phyloP scores from a whole-genome alignment of 108 stramenopile species.

The Mayamaea pseudoterrestris region DNA sequence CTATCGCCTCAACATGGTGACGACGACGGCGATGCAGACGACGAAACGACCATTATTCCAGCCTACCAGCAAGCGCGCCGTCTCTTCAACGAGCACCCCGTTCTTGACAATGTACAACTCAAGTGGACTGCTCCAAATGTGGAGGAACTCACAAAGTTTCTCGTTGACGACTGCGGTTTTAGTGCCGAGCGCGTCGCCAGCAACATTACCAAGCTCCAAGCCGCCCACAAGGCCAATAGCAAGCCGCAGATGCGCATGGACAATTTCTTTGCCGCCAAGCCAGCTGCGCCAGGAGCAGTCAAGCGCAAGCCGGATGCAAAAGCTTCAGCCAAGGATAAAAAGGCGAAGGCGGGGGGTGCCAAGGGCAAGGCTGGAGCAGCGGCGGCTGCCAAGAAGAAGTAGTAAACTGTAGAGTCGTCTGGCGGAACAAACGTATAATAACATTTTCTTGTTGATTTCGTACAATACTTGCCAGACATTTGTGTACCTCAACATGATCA shows the following conservation, averaged over 20 bases:
- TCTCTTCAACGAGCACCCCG: constrained; percentile 84
- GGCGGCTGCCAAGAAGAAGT: background rate
- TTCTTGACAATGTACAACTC: constrained; percentile 48
- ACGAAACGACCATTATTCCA: constrained; percentile 37
- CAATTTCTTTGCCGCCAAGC: constrained; percentile 53
- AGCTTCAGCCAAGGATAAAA: background rate
- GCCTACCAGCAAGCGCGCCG: constrained; percentile 72
- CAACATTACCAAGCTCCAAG: constrained; percentile 81
- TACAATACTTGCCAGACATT: no score
- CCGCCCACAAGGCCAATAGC: constrained; percentile 54
- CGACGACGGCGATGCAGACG: constrained; percentile 13
- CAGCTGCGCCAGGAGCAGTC: constrained; percentile 22
- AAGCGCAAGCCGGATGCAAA: constrained; percentile 31
- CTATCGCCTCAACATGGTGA: constrained; percentile 29
- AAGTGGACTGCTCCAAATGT: constrained; percentile 77
- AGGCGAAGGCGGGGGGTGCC: no score
- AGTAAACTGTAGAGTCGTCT: no score
- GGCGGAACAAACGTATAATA: no score
- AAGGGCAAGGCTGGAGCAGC: constrained; percentile 7
- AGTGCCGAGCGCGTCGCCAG: constrained; percentile 81
- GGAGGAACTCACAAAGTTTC: constrained; percentile 63
- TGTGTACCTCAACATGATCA: no score
- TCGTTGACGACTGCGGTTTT: constrained; percentile 90
- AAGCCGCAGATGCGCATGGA: constrained; percentile 90
- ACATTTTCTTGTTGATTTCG: no score